phyloP scores from a whole-genome alignment of 257 asterid genomes.

The Thymus quinquecostatus region DNA sequence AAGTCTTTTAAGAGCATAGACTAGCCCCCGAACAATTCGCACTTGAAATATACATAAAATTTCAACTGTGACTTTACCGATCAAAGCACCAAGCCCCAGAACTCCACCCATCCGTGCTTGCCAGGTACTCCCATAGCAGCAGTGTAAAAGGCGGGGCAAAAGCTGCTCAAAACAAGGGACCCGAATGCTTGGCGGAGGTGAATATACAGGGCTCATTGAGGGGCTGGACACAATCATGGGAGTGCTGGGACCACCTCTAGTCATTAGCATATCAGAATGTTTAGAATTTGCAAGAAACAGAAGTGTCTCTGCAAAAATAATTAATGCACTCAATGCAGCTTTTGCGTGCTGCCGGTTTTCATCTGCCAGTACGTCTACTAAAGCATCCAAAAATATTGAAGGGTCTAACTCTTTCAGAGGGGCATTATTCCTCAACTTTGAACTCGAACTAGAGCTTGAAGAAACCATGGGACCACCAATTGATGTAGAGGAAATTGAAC shows the following conservation, averaged over 20 bases:
- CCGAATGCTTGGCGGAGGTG: conserved; percentile 97
- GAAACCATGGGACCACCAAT: conserved; percentile 64
- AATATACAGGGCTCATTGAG: conserved; percentile 96
- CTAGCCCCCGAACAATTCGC: conserved; percentile 83
- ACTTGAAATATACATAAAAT: conserved; percentile 85
- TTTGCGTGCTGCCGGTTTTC: conserved; percentile 89
- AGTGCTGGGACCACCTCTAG: conserved; percentile 93
- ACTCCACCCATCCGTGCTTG: conserved; percentile 99
- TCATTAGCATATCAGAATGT: conserved; percentile 72
- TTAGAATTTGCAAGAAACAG: conserved; percentile 89
- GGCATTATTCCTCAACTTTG: conserved; percentile 64
- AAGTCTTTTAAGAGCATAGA: conserved; percentile 94
- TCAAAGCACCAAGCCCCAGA: conserved; percentile 94
- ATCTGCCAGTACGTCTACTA: conserved; percentile 90
- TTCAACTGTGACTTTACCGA: conserved; percentile 96
- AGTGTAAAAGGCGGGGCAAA: conserved; percentile 91
- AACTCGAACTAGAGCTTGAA: conserved; percentile 53
- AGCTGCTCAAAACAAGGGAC: conserved; percentile 97
- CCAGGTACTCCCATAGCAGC: conserved; percentile 95
- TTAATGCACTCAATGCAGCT: conserved; percentile 88
- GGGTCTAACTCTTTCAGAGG: conserved; percentile 97
- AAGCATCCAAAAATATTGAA: conserved; percentile 89
- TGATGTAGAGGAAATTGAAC: conserved; percentile 51
- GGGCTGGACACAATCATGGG: conserved; percentile 99
- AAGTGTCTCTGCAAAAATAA: conserved; percentile 79